phyloP scores from a whole-genome alignment of 108 stramenopile genomes.

The Mediolabrus comicus region DNA sequence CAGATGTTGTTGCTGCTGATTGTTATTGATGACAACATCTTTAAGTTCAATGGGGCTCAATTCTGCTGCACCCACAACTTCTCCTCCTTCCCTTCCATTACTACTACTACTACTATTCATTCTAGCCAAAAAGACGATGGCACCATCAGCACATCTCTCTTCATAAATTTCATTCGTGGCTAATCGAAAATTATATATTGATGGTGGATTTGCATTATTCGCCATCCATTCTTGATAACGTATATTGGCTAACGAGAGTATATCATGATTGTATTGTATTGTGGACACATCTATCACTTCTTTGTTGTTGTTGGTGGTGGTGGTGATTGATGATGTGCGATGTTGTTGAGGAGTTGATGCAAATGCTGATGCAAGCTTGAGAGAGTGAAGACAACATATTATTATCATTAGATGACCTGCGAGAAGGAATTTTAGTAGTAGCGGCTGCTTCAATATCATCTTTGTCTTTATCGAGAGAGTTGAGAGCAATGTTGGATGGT shows the following conservation, averaged over 20 bases:
- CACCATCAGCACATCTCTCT: slow-evolving; percentile 42
- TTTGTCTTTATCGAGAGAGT: too few relatives aligned
- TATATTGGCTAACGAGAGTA: slow-evolving; percentile 53
- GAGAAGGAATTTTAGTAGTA: too few relatives aligned
- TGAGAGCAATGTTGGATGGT: too few relatives aligned
- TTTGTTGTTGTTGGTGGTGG: neutral
- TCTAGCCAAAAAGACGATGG: slow-evolving; percentile 47
- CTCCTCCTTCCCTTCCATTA: neutral
- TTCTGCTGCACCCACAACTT: slow-evolving; percentile 57
- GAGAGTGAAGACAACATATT: too few relatives aligned
- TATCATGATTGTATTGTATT: slow-evolving; percentile 29
- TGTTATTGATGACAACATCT: neutral
- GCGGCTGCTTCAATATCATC: too few relatives aligned
- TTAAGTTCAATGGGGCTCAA: slow-evolving; percentile 60
- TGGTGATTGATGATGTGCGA: neutral
- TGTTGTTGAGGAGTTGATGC: neutral
- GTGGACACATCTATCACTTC: slow-evolving; percentile 4
- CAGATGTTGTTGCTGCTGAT: neutral
- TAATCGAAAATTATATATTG: slow-evolving; percentile 43
- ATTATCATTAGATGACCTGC: too few relatives aligned
- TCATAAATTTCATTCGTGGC: slow-evolving; percentile 52
- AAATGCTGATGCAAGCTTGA: neutral
- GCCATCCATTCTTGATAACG: slow-evolving; percentile 59
- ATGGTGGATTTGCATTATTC: slow-evolving; percentile 8
- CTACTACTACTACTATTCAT: neutral